Evolutionary conservation across 148 eudicot genomes (phyloP), one percentile per base, ranked within the genome.

Genomic region (Chenopodium album): DNA sequence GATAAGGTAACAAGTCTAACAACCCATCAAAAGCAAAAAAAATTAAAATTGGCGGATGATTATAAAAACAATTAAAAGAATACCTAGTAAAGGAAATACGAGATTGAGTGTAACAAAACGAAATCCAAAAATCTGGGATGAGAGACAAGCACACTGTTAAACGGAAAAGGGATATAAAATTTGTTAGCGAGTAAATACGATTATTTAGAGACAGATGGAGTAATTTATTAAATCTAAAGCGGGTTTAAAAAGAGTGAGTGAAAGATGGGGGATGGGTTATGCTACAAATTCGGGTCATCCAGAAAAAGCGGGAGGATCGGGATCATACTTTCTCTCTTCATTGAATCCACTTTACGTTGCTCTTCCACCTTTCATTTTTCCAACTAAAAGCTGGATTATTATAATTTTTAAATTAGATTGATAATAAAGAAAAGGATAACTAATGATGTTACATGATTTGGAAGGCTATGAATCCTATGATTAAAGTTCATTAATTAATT

Each of bases 271-370:
- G 84, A 76, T 77, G 81, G 84, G 84, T 20, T 44, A 31, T 32
- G 81, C 85, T 83, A 46, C 29, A 83, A 78, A 83, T 4, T 77
- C 83, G 87, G 87, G 81, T 82, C 60, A 4, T 69, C 26, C 14
- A 50, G 78, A 73, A 64, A 16, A n/a, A 74, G 77, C 87, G 85
- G 34, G 48, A 85, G 76, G 68, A 73, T 82, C 87, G 84, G 87
- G 64, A 56, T 75, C 62, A 56, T 56, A 56, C 5, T 14, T 56
- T 56, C 17, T 9, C 54, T 50, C 54, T 50, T 13, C 54, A 50
- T 50, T 50, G 54, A 50, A 50, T 14, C 14, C 14, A 50, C 62
- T 13, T 54, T 54, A 16, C 60, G 20, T 14, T 54, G 60, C 4
- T 4, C 62, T 56, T 56, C 16, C 32, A 12, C 72, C 72, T 68